Percentiles rank a stretch among this genome's conserved stretches.
Conservation (phyloP, 106 monocot species). For the Acorus calamus region DNA sequence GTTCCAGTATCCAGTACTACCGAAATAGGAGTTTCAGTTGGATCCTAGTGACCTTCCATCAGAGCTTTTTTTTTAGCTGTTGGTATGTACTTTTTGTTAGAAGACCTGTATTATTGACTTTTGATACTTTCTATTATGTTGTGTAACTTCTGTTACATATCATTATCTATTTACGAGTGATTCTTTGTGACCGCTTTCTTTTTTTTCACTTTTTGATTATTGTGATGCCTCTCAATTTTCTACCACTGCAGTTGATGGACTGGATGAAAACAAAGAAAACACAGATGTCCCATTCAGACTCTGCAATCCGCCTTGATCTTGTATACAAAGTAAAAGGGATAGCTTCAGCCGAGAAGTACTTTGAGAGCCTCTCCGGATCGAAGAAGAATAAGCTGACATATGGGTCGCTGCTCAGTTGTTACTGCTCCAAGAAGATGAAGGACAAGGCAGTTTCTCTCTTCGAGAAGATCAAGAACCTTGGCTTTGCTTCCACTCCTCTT, state of each 20-base stretch:
- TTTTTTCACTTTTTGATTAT: neutral
- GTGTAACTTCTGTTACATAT: too few species aligned
- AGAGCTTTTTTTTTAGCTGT: too few species aligned
- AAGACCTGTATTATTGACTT: too few species aligned
- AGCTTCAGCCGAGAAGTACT: slow-evolving; percentile 31
- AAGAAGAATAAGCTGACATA: slow-evolving; percentile 28
- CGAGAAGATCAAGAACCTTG: too few species aligned
- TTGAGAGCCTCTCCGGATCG: slow-evolving; percentile 22
- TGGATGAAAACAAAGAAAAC: slow-evolving; percentile 47
- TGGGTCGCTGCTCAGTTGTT: slow-evolving; percentile 41
- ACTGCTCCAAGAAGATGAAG: slow-evolving; percentile 26
- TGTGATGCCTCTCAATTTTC: neutral
- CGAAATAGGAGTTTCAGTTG: too few species aligned
- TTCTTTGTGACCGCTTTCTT: neutral
- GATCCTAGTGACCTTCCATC: too few species aligned
- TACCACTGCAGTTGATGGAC: slow-evolving; percentile 29
- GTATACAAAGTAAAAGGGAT: slow-evolving; percentile 29
- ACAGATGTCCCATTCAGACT: slow-evolving; percentile 20
- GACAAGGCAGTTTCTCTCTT: slow-evolving; percentile 25
- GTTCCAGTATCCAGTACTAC: too few species aligned
- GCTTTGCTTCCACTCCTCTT: too few species aligned
- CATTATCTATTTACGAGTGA: too few species aligned
- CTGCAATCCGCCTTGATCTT: slow-evolving; percentile 38
- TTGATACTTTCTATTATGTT: too few species aligned
- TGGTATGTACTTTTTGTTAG: too few species aligned